A percentile compares a stretch with the other conserved stretches of the same genome.
Conservation (phyloP, 345 rosid species). For the Psidium friedrichsthalianum region DNA sequence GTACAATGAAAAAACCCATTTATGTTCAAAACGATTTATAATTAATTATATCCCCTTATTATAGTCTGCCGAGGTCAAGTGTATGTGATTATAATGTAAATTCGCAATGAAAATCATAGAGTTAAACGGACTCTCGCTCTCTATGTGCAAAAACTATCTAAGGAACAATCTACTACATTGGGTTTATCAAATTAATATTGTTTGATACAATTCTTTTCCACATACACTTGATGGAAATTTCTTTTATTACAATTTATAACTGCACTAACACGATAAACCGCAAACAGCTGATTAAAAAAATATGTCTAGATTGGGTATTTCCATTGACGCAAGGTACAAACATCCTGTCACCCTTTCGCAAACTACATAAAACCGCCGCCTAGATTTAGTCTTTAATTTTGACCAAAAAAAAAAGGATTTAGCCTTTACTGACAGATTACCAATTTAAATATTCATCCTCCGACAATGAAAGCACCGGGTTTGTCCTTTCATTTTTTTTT, state of each 20-base stretch:
- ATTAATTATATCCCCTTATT: background rate
- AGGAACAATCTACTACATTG: background rate
- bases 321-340: background rate
- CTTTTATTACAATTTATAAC: background rate
- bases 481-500: background rate
- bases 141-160: background rate
- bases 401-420: no score
- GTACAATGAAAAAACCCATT: background rate
- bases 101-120: background rate
- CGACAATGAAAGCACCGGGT: background rate
- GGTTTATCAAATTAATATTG: background rate
- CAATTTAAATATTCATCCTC: background rate
- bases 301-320: background rate
- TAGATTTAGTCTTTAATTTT: background rate
- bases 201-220: background rate
- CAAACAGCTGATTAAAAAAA: background rate
- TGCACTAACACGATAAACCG: background rate
- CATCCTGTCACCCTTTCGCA: no score
- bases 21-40: background rate
- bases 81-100: background rate
- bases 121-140: background rate
- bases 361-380: background rate
- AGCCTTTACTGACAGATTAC: background rate
- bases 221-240: background rate
- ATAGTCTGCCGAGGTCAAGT: background rate